A percentile compares a stretch with the other conserved stretches of the same genome.
Evolutionary conservation across 805 yeast species (phyloP).

Genomic region (Ogataea neopini): DNA sequence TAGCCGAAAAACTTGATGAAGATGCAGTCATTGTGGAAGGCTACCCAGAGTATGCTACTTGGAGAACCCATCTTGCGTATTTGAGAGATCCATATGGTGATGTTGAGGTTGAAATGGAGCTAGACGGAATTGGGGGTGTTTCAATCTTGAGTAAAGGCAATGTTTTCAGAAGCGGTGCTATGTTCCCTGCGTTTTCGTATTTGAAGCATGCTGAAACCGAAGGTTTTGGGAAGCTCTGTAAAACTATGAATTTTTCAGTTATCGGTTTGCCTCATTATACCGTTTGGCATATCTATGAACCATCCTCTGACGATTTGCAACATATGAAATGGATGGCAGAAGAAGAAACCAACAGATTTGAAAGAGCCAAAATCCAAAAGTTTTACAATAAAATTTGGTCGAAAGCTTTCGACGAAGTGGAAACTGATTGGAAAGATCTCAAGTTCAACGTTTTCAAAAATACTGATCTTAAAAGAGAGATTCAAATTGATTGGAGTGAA

Average conservation of each 20-base stretch:
- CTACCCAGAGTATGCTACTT: conserved; percentile 91
- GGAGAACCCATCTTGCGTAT: conserved; percentile 95
- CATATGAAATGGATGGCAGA: conserved; percentile 87
- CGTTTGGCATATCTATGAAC: conserved; percentile 94
- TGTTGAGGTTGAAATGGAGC: conserved; percentile 86
- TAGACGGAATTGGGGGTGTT: conserved; percentile 97
- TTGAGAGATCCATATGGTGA: conserved; percentile 91
- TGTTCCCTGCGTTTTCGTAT: conserved; percentile 93
- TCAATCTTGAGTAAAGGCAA: conserved; percentile 82
- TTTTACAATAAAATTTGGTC: conserved; percentile 76
- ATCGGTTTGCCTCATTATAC: conserved; percentile 90
- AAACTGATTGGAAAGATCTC: conserved; percentile 69
- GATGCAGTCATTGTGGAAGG: conserved; percentile 97
- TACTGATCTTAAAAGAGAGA: conserved; percentile 58
- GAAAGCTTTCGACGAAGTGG: conserved; percentile 77
- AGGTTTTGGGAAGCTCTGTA: conserved; percentile 86
- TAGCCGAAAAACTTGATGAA: conserved; percentile 76
- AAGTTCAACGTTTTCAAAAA: conserved; percentile 72
- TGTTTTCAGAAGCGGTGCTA: conserved; percentile 84
- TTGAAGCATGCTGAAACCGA: conserved; percentile 96
- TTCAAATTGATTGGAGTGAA: conserved; percentile 71
- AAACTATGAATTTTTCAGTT: conserved; percentile 81
- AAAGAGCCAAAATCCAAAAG: conserved; percentile 63
- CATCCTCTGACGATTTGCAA: conserved; percentile 80
- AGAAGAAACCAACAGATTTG: conserved; percentile 65